Evolutionary conservation across 148 eudicot genomes (phyloP).

Genomic region (Oxyria digyna): DNA sequence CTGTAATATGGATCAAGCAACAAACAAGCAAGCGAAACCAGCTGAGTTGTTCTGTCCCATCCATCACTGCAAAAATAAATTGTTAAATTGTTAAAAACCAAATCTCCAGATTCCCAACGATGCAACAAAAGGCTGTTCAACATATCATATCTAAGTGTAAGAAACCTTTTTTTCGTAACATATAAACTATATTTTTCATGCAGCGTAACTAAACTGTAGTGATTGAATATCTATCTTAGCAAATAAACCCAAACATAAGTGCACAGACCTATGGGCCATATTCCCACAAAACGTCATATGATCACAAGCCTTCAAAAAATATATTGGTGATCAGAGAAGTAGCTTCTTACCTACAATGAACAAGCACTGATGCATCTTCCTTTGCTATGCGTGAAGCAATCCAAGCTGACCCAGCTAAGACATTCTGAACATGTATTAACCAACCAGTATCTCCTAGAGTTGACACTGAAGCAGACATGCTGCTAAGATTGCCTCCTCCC

Average conservation of each 20-base stretch:
- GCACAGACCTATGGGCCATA: neutral
- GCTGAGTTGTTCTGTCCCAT: slow-evolving; percentile 96
- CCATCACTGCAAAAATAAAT: slow-evolving; percentile 66
- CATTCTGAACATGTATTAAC: slow-evolving; percentile 93
- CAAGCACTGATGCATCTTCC: slow-evolving; percentile 96
- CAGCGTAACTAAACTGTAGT: no score
- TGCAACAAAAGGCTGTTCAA: neutral
- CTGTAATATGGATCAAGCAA: slow-evolving; percentile 97
- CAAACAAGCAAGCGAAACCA: slow-evolving; percentile 88
- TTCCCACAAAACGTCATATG: neutral
- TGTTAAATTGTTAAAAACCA: neutral
- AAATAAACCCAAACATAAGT: no score
- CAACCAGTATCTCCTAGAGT: slow-evolving; percentile 97
- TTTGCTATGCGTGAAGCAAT: slow-evolving; percentile 91
- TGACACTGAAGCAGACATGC: slow-evolving; percentile 99
- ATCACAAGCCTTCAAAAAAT: neutral
- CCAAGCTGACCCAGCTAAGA: slow-evolving; percentile 98
- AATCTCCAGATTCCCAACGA: neutral
- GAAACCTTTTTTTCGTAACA: no score
- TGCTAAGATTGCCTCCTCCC: slow-evolving; percentile 97
- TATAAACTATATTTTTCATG: no score
- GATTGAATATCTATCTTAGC: no score
- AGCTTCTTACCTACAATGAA: slow-evolving; percentile 80
- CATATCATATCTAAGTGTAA: no score
- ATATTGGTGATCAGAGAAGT: neutral